Base-by-base conservation (phyloP, 768 basidiomycete species). In the Tylopilus rubrobrunneus region DNA sequence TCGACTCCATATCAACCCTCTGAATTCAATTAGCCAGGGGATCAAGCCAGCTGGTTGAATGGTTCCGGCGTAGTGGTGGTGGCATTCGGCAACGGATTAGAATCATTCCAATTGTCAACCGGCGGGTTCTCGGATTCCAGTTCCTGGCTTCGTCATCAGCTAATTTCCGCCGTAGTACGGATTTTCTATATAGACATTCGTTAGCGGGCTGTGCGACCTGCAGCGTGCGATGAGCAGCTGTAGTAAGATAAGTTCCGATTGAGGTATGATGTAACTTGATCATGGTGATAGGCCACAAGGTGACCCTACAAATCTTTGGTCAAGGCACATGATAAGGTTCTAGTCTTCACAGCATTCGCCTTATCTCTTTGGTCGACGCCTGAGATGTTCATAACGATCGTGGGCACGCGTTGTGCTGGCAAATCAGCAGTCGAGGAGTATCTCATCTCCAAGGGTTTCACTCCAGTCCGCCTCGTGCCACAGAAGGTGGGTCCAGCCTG, bases 321-420 rank as follows among this genome's bases (percentile, higher is more conserved):
- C 25, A 25, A 15, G 33, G 31, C 45, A 21, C 31, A 47, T 15
- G 33, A 15, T 47, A 36, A 27, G 21, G 36, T 37, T 37, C 36
- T 36, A 1, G 10, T 41, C 41, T 39, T 21, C 44, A 39, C 37
- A 48, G 46, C 40, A 25, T 48, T 45, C 31, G 25, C 14, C 15
- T n/a, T 33, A 34, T 49, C 44, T 4, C 17, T 46, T 19, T 37
- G 14, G 28, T 56, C 31, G 36, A 45, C n/a, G n/a, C n/a, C n/a
- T n/a, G n/a, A n/a, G n/a, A n/a, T 88, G 86, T 81, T 88, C 67
- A 76, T 88, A 59, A 80, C 84, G 27, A 79, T 89, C 46, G 72
- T 86, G 47, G 87, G 86, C 43, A 81, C 86, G 0, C 76, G 74
- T 12, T 77, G 71, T 53, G 78, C 87, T 23, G 87, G 87, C 8